Evolutionary conservation across 495 filamentous ascomycete species (phyloP).

Genomic region (Podospora sp.): DNA sequence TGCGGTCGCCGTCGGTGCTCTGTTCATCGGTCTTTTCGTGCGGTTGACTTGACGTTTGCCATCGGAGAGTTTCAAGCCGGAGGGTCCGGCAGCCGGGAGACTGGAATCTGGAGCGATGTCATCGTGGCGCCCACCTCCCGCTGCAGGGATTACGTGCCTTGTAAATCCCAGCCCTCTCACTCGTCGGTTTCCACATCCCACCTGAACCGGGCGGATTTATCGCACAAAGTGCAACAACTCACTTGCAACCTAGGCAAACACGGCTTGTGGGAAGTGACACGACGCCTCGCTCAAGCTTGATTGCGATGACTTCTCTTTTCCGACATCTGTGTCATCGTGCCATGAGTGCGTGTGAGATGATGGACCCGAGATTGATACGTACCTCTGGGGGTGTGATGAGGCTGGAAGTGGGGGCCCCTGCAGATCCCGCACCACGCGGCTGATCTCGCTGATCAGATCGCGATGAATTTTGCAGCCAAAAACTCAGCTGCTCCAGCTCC

Average conservation of each 20-base stretch:
- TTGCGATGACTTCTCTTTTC: not conserved
- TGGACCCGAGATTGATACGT: not conserved
- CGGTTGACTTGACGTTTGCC: not conserved
- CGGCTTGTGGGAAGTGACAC: not conserved
- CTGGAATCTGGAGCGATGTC: not conserved
- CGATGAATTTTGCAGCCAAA: not conserved
- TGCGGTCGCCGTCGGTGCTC: not conserved
- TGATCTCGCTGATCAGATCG: constrained; percentile 1
- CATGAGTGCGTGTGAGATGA: not conserved
- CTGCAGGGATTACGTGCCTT: not conserved
- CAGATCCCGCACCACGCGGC: not conserved
- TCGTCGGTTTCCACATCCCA: not conserved
- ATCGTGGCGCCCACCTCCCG: not conserved
- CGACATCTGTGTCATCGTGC: not conserved
- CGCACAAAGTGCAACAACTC: not conserved
- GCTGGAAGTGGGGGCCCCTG: not conserved
- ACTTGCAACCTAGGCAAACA: not conserved
- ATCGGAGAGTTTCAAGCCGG: constrained; percentile 5
- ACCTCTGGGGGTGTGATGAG: constrained; percentile 5
- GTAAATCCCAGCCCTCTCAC: constrained; percentile 10
- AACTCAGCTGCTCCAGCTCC: constrained; percentile 1
- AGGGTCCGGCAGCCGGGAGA: not conserved
- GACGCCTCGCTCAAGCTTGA: not conserved
- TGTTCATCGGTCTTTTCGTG: no score
- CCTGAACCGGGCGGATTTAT: not conserved